Base-by-base conservation (phyloP, 1,139 yeast species). In the Suhomyces guaymorum region DNA sequence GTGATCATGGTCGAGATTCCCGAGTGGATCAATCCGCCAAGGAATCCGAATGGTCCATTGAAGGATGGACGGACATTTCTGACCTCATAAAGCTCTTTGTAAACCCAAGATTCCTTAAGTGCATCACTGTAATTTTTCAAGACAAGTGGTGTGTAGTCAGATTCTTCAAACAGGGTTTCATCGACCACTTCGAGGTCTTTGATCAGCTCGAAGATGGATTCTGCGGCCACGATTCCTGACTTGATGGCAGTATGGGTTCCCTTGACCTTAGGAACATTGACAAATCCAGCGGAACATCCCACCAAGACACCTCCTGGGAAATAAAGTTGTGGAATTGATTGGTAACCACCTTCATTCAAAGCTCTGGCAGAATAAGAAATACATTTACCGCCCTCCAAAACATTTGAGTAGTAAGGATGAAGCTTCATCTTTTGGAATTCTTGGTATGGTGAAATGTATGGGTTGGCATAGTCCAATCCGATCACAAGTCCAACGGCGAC, bases 221-320 rank as follows among this genome's bases (percentile, higher is more conserved):
- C 97, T 2, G 97, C 98, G 2, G 97, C 98, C 19, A 92, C 64
- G 73, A 92, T 82, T 23, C 97, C 98, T 8, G 94, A 75, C 59
- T 90, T 92, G 78, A 92, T 85, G 3, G 98, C 97, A 1, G 97
- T 90, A 57, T 92, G 98, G 0, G 97, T 83, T n/a, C 98, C 98
- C 64, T 92, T 92, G 53, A 92, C 85, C 59, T 92, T 92, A 28
- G 98, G 97, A 28, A 92, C 97, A 57, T 92, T 92, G 74, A 92
- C 77, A 59, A 92, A 90, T 1, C 98, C 98, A 7, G 98, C 98
- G 35, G 94, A 69, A 43, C 96, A 94, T 20, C 98, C 98, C 26
- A 92, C 92, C 17, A 92, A 66, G 5, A 89, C 81, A 36, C 98
- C 98, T 36, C 98, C 98, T 5, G 97, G 97, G 75, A 92, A 92